Percentiles rank a stretch among this genome's conserved stretches.
These are phyloP conservation scores for Ceratobasidium theobromae DNA, from an alignment of 1,284 basidiomycete genomes.

Conservation along the genomic window DNA sequence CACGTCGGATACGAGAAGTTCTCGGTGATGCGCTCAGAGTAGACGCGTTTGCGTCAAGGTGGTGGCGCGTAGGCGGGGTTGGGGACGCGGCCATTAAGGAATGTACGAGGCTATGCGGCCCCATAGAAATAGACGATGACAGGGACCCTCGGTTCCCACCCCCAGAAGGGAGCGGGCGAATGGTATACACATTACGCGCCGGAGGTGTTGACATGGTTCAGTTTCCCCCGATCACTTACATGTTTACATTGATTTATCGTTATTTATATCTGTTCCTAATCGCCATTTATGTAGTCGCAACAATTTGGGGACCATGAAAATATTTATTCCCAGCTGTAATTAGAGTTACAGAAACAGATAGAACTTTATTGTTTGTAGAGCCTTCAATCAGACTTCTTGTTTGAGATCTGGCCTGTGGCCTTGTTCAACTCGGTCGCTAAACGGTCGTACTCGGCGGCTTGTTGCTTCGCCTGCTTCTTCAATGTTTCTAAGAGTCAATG, in stretches of 20 bases:
- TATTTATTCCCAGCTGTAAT: not conserved
- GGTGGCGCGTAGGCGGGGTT: slow-evolving; percentile 26
- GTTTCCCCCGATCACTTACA: not conserved
- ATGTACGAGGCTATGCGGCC: slow-evolving; percentile 17
- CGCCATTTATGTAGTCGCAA: not conserved
- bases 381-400: slow-evolving; percentile 49
- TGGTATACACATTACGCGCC: slow-evolving; percentile 20
- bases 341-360: not conserved
- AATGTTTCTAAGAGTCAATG: slow-evolving; percentile 60
- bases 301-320: not conserved
- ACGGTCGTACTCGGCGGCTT: slow-evolving; percentile 76
- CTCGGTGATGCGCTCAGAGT: slow-evolving; percentile 19
- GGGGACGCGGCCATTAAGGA: slow-evolving; percentile 12
- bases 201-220: slow-evolving; percentile 28
- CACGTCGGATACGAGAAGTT: slow-evolving; percentile 15
- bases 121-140: slow-evolving; percentile 25
- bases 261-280: not conserved
- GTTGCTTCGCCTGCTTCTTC: slow-evolving; percentile 79
- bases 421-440: slow-evolving; percentile 77
- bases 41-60: slow-evolving; percentile 24
- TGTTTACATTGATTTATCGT: slow-evolving; percentile 1
- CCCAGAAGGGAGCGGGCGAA: slow-evolving; percentile 20
- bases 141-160: slow-evolving; percentile 6
- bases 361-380: not conserved
- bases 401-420: slow-evolving; percentile 57